Percentiles rank a stretch among this genome's conserved stretches.
Conservation (phyloP, 805 yeast species). For the Sugiyamaella americana region DNA sequence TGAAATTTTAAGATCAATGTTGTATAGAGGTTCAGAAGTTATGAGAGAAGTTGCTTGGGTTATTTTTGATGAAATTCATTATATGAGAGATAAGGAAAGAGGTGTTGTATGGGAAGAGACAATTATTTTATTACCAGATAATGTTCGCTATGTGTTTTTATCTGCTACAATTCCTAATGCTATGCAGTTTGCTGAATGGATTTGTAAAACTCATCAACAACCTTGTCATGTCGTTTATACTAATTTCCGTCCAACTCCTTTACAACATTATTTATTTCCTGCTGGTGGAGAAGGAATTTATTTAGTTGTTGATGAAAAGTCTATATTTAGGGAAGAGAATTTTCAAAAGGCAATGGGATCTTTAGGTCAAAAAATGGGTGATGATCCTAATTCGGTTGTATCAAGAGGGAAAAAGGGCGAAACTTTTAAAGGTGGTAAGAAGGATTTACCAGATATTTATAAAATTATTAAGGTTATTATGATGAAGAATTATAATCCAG, state of each 20-base stretch:
- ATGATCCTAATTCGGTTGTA: constrained; percentile 64
- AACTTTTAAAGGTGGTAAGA: constrained; percentile 81
- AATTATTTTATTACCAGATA: constrained; percentile 89
- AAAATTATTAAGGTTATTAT: constrained; percentile 98
- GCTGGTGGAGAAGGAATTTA: constrained; percentile 99
- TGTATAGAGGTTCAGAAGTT: constrained; percentile 94
- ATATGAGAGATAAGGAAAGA: constrained; percentile 95
- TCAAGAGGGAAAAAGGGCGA: constrained; percentile 71
- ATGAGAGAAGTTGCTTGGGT: constrained; percentile 99
- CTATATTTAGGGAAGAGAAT: constrained; percentile 92
- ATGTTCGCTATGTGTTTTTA: constrained; percentile 86
- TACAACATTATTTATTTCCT: constrained; percentile 95
- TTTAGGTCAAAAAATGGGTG: constrained; percentile 74
- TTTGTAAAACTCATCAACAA: constrained; percentile 86
- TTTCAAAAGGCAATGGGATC: constrained; percentile 98
- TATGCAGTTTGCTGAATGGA: constrained; percentile 98
- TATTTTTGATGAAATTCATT: constrained; percentile 95
- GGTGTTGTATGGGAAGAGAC: constrained; percentile 99
- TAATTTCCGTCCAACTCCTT: constrained; percentile 97
- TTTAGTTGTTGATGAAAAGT: constrained; percentile 95
- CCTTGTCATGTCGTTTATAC: constrained; percentile 99
- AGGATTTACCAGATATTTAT: constrained; percentile 80
- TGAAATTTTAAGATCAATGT: constrained; percentile 93
- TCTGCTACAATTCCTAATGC: constrained; percentile 98
- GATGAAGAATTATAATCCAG: constrained; percentile 94